phyloP scores from a whole-genome alignment of 2,329 filamentous ascomycete genomes.

The Arthrinium phaeospermum region DNA sequence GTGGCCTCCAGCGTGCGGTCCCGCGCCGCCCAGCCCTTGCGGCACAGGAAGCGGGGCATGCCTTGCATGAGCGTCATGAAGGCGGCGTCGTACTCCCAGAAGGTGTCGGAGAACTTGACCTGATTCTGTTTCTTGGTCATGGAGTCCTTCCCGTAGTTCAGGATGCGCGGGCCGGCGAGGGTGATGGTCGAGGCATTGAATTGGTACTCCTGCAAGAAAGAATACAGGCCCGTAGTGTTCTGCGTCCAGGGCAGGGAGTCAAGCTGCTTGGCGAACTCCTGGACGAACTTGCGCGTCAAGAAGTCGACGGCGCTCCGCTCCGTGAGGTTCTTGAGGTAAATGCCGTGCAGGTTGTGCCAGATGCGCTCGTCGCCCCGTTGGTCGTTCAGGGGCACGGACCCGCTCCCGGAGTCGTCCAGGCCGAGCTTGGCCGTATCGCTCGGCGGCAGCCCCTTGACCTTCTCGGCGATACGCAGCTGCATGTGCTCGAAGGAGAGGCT shows the following conservation, averaged over 20 bases:
- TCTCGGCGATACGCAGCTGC: neutral
- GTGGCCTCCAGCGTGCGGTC: neutral
- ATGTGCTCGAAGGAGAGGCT: neutral
- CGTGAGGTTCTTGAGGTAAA: neutral
- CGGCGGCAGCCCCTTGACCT: neutral
- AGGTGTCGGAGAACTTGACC: neutral
- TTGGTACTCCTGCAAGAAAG: neutral
- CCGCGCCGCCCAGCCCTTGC: neutral
- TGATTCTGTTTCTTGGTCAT: neutral
- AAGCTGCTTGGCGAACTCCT: neutral
- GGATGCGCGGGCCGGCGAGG: neutral
- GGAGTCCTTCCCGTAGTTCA: neutral
- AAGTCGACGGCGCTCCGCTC: neutral
- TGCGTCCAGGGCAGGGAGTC: neutral
- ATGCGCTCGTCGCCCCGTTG: neutral
- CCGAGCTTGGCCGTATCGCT: neutral
- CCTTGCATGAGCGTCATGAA: neutral
- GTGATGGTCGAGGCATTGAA: conserved; percentile 20
- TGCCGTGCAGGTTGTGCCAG: neutral
- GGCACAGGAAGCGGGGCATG: neutral
- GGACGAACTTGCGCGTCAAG: neutral
- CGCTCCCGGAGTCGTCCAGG: conserved; percentile 10
- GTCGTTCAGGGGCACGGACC: neutral
- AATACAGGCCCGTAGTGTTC: neutral
- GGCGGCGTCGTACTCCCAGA: neutral